A percentile compares a stretch with the other conserved stretches of the same genome.
These are phyloP conservation scores for Dissophora ornata DNA, from an alignment of 192 early-diverging fungal species.

Conservation along the genomic window DNA sequence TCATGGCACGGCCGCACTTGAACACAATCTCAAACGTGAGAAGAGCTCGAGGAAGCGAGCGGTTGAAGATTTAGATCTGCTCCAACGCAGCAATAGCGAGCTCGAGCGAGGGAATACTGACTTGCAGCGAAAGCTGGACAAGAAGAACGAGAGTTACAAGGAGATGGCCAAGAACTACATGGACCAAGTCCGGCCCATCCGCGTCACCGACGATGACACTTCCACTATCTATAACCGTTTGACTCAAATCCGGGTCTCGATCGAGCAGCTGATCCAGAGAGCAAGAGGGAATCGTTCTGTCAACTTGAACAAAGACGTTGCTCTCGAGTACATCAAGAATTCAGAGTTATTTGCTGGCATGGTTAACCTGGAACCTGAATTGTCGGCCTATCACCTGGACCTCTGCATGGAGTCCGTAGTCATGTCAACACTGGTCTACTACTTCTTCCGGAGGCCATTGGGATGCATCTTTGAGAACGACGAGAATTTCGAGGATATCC, in stretches of 20 bases:
- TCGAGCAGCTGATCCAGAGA: constrained; percentile 23
- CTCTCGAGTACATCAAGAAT: constrained; percentile 16
- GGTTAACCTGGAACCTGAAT: background rate
- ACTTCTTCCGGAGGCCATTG: constrained; percentile 13
- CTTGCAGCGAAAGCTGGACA: background rate
- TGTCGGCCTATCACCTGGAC: constrained; percentile 15
- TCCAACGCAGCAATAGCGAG: background rate
- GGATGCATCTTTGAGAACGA: constrained; percentile 21
- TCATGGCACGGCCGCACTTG: too few species aligned
- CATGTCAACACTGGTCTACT: constrained; percentile 10
- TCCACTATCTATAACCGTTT: constrained; percentile 23
- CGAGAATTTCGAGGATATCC: constrained; percentile 6
- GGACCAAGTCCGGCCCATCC: constrained; percentile 19
- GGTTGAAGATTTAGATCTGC: too few species aligned
- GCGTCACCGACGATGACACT: constrained; percentile 5
- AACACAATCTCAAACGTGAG: too few species aligned
- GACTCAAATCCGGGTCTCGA: constrained; percentile 5
- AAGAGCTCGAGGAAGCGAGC: too few species aligned
- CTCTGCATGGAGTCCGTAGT: constrained; percentile 25
- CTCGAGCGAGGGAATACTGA: constrained; percentile 1
- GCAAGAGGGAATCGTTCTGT: constrained; percentile 13
- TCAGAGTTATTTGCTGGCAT: constrained; percentile 4
- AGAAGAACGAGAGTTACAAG: constrained; percentile 17
- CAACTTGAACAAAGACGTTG: constrained; percentile 22
- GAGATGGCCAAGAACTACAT: constrained; percentile 28